Base-by-base conservation (phyloP, 192 early-diverging fungal species). In the Coemansia sp. region DNA sequence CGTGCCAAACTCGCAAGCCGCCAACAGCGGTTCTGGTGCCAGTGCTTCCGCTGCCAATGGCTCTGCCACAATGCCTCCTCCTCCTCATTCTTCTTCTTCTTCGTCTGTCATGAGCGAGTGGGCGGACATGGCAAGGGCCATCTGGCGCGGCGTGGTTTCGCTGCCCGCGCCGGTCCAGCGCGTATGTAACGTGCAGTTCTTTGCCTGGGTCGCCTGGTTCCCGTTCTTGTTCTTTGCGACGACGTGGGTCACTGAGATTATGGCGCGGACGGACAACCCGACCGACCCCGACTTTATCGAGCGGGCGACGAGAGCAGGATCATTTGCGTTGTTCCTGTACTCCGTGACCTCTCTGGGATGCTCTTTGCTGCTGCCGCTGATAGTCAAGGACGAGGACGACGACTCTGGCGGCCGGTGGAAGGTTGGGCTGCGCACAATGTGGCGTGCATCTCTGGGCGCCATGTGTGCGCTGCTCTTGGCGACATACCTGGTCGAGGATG, bases 141-240 rank as follows among this genome's bases (percentile, higher is more conserved):
- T 79, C 28, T 14, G 61, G 35, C 62, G 60, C 4, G 76, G 76
- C 45, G 49, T 80, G 23, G 30, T 28, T 10, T 57, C 68, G 18
- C 68, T 97, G 48, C 94, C 96, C 2, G 58, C 39, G 20, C 85
- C 91, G 1, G 82, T 96, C 11, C 90, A 91, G 60, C 76, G 84
- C 49, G 82, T 98, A 19, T 97, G 91, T 70, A 92, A 91, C 66
- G 87, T 93, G 16, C 96, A 98, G 68, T 91, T 98, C 51, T 95
- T 94, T 83, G 87, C 90, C 24, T 98, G 95, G 95, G 84, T 96
- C 73, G 94, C 90, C n/a, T 95, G 95, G 92, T 98, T 98, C 66
- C 93, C 95, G 18, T 95, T 97, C 71, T 78, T 98, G 27, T 97
- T 97, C 72, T 98, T 95, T 75, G 87, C 89, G 22, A 78, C 75